Percentiles rank a stretch among this genome's conserved stretches.
phyloP scores from a whole-genome alignment of 2,329 filamentous ascomycete genomes.

The Aureobasidium sp. region DNA sequence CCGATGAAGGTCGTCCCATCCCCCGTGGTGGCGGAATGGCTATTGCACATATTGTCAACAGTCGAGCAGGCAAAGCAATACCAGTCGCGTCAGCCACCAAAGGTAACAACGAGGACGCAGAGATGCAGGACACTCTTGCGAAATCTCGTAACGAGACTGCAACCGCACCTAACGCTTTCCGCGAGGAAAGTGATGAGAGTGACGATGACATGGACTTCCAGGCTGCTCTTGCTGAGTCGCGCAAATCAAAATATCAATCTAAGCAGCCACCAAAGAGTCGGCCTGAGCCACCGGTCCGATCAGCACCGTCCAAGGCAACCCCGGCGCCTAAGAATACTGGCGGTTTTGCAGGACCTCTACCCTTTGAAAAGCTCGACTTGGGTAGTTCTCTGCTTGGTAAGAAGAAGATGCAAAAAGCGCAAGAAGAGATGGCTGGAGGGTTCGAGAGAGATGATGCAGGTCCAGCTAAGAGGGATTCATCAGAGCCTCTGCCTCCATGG shows the following conservation, averaged over 20 bases:
- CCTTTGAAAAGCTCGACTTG: constrained; percentile 74
- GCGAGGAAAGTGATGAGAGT: constrained; percentile 46
- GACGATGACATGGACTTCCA: constrained; percentile 73
- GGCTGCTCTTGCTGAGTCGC: constrained; percentile 64
- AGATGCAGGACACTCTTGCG: background rate
- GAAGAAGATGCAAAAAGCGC: constrained; percentile 44
- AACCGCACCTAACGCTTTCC: constrained; percentile 17
- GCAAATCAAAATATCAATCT: constrained; percentile 31
- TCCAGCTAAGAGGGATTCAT: constrained; percentile 33
- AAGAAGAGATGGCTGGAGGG: constrained; percentile 52
- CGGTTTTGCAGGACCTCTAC: constrained; percentile 68
- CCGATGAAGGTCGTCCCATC: constrained; percentile 35
- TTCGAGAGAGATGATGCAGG: constrained; percentile 49
- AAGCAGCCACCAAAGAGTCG: constrained; percentile 15
- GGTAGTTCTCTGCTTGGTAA: constrained; percentile 50
- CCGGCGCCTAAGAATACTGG: constrained; percentile 21
- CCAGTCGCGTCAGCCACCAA: constrained; percentile 16
- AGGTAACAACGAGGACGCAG: background rate
- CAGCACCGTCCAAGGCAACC: constrained; percentile 9
- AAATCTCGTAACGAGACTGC: constrained; percentile 2
- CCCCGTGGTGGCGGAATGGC: constrained; percentile 43
- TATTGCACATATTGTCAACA: constrained; percentile 68
- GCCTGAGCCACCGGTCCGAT: background rate
- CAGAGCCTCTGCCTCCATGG: constrained; percentile 68
- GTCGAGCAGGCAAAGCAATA: constrained; percentile 56